Conservation (phyloP, 164 flowering plant species). For the Macadamia integrifolia region DNA sequence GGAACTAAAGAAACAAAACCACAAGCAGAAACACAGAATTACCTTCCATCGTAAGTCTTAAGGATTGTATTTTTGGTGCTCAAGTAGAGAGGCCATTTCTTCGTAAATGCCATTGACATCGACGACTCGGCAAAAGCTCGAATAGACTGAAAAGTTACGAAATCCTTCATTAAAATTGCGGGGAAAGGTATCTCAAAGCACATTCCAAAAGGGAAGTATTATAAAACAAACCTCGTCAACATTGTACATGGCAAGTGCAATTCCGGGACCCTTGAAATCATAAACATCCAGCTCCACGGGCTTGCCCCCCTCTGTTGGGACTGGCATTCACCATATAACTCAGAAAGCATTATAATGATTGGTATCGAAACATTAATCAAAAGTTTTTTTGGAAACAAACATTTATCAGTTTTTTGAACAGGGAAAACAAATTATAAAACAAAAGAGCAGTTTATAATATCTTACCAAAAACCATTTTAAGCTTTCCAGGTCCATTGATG, state of each 20-base stretch:
- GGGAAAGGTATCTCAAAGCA: slow-evolving; percentile 3
- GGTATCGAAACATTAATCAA: too few relatives aligned
- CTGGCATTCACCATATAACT: slow-evolving; percentile 28
- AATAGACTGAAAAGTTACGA: slow-evolving; percentile 62
- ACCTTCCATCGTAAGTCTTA: slow-evolving; percentile 99
- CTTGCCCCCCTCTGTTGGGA: slow-evolving; percentile 58
- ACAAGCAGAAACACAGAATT: slow-evolving; percentile 6
- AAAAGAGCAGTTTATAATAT: neutral
- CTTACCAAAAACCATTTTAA: slow-evolving; percentile 95
- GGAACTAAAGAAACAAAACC: neutral
- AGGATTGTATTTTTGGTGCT: slow-evolving; percentile 97
- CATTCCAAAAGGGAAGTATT: neutral
- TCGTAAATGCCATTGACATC: slow-evolving; percentile 81
- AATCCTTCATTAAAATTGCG: neutral
- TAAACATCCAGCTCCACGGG: slow-evolving; percentile 77
- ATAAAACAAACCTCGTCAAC: slow-evolving; percentile 76
- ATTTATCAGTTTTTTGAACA: neutral
- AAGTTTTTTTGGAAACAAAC: too few relatives aligned
- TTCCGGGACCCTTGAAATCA: slow-evolving; percentile 82
- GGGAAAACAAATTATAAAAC: too few relatives aligned
- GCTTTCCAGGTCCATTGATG: slow-evolving; percentile 84
- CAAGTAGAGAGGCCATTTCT: slow-evolving; percentile 98
- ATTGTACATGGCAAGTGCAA: slow-evolving; percentile 96
- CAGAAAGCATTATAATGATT: neutral
- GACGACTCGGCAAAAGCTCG: slow-evolving; percentile 94